Conservation (phyloP, 2,329 filamentous ascomycete genomes). For the Cordyceps cateniannulata region DNA sequence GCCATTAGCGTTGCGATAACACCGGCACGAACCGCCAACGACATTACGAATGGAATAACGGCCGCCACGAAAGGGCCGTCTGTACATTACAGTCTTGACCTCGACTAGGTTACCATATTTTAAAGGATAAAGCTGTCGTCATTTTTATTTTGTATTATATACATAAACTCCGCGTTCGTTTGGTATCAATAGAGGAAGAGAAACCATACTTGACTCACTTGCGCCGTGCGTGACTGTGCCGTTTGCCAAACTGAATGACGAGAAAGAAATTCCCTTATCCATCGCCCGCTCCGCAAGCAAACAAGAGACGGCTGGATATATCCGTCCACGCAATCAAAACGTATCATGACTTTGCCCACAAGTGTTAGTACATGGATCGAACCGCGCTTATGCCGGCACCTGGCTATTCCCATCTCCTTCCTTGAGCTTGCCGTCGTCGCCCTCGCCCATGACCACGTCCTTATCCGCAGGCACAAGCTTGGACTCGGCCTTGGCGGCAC, state of each 20-base stretch:
- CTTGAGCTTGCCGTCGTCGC: slow-evolving; percentile 14
- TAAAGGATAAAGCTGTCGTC: not conserved
- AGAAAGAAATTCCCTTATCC: slow-evolving; percentile 1
- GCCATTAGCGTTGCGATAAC: not conserved
- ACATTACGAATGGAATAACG: not conserved
- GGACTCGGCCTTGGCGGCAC: not conserved
- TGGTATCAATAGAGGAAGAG: slow-evolving; percentile 11
- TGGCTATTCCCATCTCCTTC: slow-evolving; percentile 1
- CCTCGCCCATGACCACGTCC: slow-evolving; percentile 29
- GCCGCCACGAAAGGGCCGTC: not conserved
- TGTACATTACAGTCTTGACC: not conserved
- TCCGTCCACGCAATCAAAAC: not conserved
- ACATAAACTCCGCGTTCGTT: not conserved
- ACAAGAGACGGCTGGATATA: not conserved
- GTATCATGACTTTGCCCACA: not conserved
- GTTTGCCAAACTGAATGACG: slow-evolving; percentile 1
- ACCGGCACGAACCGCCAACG: not conserved
- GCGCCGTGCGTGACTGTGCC: not conserved
- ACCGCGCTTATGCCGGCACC: not conserved
- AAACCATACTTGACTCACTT: not conserved
- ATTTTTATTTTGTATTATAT: slow-evolving; percentile 4
- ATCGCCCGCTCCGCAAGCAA: not conserved
- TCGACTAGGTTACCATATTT: not conserved
- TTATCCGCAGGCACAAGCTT: slow-evolving; percentile 14
- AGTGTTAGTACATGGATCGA: not conserved